Conservation (phyloP, 306 rosid species). For the Prunus mongolica region DNA sequence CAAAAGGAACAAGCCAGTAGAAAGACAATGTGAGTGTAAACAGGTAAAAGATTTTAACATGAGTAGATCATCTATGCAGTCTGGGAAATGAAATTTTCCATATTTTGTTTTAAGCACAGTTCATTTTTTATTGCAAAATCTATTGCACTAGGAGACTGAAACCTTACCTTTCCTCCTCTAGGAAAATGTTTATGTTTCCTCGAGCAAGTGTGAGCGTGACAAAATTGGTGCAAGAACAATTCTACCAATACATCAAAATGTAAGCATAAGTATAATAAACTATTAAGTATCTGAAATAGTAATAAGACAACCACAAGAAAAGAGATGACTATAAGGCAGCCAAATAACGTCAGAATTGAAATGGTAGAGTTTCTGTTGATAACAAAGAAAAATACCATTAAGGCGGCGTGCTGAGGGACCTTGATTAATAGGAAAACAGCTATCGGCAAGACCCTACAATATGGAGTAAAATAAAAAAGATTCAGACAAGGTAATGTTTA, state of each 20-base stretch:
- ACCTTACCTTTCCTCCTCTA: constrained; percentile 81
- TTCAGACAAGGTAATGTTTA: background rate
- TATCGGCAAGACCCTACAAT: constrained; percentile 70
- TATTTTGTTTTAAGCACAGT: background rate
- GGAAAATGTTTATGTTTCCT: constrained; percentile 75
- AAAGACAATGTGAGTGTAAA: too few species aligned
- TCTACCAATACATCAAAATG: constrained; percentile 44
- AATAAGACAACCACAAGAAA: background rate
- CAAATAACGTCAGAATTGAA: background rate
- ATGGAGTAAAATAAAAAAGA: constrained; percentile 8
- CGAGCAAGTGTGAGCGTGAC: constrained; percentile 87
- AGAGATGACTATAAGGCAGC: background rate
- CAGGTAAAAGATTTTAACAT: too few species aligned
- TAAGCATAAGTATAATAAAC: constrained; percentile 21
- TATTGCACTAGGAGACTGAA: constrained; percentile 11
- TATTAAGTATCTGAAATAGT: background rate
- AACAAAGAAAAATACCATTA: constrained; percentile 49
- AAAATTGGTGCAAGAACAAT: constrained; percentile 87
- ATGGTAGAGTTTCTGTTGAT: constrained; percentile 13
- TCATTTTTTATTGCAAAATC: constrained; percentile 6
- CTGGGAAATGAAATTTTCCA: too few species aligned
- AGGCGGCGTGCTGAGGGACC: constrained; percentile 80
- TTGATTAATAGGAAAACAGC: constrained; percentile 65
- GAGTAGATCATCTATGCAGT: too few species aligned
- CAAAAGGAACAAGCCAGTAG: too few species aligned